Conservation (phyloP, 139 green algal genomes). For the Yamagishiella unicocca region DNA sequence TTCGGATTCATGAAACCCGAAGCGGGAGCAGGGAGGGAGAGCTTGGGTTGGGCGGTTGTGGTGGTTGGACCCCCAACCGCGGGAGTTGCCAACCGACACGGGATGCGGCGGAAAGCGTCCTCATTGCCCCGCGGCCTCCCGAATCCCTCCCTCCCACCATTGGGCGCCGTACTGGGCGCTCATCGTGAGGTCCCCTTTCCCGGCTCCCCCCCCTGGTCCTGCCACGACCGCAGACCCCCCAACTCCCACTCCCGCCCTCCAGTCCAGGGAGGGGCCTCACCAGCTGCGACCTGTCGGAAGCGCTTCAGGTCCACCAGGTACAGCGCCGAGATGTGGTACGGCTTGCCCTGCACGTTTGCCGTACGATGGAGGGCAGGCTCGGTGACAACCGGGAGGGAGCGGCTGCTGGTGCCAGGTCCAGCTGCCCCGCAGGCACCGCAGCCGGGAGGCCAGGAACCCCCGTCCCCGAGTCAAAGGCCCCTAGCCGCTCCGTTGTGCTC, state of each 20-base stretch:
- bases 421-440: no score
- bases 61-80: no score
- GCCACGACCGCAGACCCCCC: background rate
- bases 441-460: no score
- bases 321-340: constrained; percentile 98
- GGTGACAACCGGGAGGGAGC: no score
- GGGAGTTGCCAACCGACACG: no score
- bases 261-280: constrained; percentile 56
- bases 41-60: background rate
- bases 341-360: constrained; percentile 70
- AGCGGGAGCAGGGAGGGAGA: no score
- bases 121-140: background rate
- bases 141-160: background rate
- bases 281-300: constrained; percentile 86
- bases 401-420: no score
- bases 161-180: no score
- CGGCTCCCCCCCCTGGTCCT: background rate
- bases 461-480: no score
- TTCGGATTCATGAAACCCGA: no score
- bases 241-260: background rate
- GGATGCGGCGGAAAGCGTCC: background rate
- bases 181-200: background rate
- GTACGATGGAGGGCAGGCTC: no score
- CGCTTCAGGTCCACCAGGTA: constrained; percentile 97
- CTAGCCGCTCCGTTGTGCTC: no score